Conservation (phyloP, 2,329 filamentous ascomycete genomes). For the Ceratocystiopsis minuta region DNA sequence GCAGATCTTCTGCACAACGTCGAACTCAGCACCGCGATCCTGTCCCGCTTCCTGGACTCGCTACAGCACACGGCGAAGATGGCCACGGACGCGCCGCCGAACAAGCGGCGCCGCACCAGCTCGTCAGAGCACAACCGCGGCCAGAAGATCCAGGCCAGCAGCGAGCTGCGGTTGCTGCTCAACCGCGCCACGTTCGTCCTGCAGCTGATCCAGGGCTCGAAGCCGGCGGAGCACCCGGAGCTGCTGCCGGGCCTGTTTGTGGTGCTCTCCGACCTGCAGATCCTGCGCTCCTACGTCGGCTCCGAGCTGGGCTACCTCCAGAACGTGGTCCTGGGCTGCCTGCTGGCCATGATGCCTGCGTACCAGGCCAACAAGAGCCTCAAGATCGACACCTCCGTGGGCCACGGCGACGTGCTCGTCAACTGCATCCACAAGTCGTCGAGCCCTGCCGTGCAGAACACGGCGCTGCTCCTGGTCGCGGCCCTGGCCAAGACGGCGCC, state of each 20-base stretch:
- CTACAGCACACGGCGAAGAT: conserved; percentile 58
- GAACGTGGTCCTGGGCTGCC: conserved; percentile 62
- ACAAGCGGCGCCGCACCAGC: conserved; percentile 66
- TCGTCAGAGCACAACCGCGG: conserved; percentile 47
- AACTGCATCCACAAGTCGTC: conserved; percentile 85
- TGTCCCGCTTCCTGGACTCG: conserved; percentile 54
- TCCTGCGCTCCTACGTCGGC: conserved; percentile 61
- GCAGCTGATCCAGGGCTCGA: conserved; percentile 69
- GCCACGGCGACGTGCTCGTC: conserved; percentile 79
- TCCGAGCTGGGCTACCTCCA: conserved; percentile 85
- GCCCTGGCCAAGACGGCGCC: conserved; percentile 74
- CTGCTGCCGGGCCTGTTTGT: conserved; percentile 68
- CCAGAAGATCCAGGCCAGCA: conserved; percentile 33
- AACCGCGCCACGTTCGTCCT: conserved; percentile 71
- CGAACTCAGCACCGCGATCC: conserved; percentile 52
- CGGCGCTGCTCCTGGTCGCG: conserved; percentile 73
- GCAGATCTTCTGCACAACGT: conserved; percentile 56
- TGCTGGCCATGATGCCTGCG: conserved; percentile 68
- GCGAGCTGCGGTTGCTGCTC: conserved; percentile 49
- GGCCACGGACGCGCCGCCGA: conserved; percentile 51
- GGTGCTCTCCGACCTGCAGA: conserved; percentile 70
- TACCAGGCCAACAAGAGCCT: conserved; percentile 44
- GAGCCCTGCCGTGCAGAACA: conserved; percentile 86
- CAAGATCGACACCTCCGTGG: conserved; percentile 57
- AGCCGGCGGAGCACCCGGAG: conserved; percentile 55